A percentile compares a stretch with the other conserved stretches of the same genome.
Conservation (phyloP, 352 stramenopile genomes). For the Phytophthora cryptogea region DNA sequence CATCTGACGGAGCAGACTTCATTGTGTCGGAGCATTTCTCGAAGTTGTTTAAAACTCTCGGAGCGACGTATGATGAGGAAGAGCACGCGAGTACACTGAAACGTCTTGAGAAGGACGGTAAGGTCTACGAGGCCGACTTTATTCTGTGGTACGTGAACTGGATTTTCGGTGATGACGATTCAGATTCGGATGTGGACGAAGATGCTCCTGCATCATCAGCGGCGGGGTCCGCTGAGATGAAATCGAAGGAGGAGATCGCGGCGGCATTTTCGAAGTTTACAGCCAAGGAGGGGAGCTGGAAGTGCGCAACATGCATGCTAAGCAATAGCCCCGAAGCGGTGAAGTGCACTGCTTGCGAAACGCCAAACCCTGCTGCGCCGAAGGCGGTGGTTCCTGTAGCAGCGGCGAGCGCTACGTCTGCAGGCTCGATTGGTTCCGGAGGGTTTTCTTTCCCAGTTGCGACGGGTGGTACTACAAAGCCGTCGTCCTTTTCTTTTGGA, state of each 20-base stretch:
- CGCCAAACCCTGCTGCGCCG: slow-evolving; percentile 49
- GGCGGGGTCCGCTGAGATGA: slow-evolving; percentile 38
- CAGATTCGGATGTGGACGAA: slow-evolving; percentile 44
- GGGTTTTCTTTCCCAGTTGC: slow-evolving; percentile 46
- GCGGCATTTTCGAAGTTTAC: slow-evolving; percentile 55
- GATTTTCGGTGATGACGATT: slow-evolving; percentile 62
- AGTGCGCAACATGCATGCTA: slow-evolving; percentile 57
- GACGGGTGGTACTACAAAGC: slow-evolving; percentile 11
- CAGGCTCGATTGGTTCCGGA: slow-evolving; percentile 40
- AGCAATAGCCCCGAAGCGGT: slow-evolving; percentile 41
- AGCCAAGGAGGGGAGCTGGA: slow-evolving; percentile 61
- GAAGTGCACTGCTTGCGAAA: slow-evolving; percentile 57
- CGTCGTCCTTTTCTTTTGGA: slow-evolving; percentile 53
- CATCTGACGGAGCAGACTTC: slow-evolving; percentile 27
- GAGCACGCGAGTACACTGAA: slow-evolving; percentile 46
- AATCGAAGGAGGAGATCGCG: slow-evolving; percentile 57
- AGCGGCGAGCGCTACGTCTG: slow-evolving; percentile 20
- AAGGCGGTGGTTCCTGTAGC: slow-evolving; percentile 30
- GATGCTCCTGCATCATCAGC: slow-evolving; percentile 14
- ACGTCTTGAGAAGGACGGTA: slow-evolving; percentile 51
- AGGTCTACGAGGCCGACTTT: slow-evolving; percentile 58
- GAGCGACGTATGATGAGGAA: slow-evolving; percentile 61
- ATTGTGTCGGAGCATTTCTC: slow-evolving; percentile 50
- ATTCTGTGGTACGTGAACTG: slow-evolving; percentile 67
- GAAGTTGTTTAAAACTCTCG: slow-evolving; percentile 63